Percentiles rank a stretch among this genome's conserved stretches.
These are phyloP conservation scores for Cladochytrium replicatum DNA, from an alignment of 192 early-diverging fungal genomes.

Conservation along the genomic window DNA sequence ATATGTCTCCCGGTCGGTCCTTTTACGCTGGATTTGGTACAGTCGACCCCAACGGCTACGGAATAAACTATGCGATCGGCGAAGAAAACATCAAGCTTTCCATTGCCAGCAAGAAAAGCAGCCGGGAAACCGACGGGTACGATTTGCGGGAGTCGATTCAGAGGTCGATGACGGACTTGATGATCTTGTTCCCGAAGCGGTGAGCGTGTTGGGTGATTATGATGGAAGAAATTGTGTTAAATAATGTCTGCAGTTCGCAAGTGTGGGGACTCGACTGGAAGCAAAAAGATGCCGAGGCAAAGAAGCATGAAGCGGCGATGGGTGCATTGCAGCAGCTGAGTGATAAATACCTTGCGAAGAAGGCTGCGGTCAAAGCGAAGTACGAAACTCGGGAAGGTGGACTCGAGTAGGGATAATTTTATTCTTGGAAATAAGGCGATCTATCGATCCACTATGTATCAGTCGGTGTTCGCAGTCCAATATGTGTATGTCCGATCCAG, in stretches of 20 bases:
- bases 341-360: constrained; percentile 25
- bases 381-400: constrained; percentile 6
- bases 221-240: neutral
- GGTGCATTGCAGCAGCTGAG: constrained; percentile 28
- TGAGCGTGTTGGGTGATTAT: constrained; percentile 1
- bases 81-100: constrained; percentile 49
- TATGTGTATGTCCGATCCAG: no score
- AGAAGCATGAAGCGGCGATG: constrained; percentile 28
- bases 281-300: constrained; percentile 20
- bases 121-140: constrained; percentile 27
- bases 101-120: constrained; percentile 39
- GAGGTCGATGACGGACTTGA: constrained; percentile 53
- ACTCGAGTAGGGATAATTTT: no score
- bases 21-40: constrained; percentile 49
- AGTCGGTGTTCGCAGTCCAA: no score
- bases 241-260: constrained; percentile 13
- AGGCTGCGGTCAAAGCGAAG: constrained; percentile 12
- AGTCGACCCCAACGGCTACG: constrained; percentile 44
- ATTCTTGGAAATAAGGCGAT: no score
- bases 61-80: constrained; percentile 49
- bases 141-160: constrained; percentile 54
- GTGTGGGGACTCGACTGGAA: constrained; percentile 42
- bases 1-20: constrained; percentile 39
- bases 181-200: constrained; percentile 46
- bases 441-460: no score